Percentiles rank a stretch among this genome's conserved stretches.
Conservation (phyloP, 2,329 filamentous ascomycete species). For the Samsoniella hepiali region DNA sequence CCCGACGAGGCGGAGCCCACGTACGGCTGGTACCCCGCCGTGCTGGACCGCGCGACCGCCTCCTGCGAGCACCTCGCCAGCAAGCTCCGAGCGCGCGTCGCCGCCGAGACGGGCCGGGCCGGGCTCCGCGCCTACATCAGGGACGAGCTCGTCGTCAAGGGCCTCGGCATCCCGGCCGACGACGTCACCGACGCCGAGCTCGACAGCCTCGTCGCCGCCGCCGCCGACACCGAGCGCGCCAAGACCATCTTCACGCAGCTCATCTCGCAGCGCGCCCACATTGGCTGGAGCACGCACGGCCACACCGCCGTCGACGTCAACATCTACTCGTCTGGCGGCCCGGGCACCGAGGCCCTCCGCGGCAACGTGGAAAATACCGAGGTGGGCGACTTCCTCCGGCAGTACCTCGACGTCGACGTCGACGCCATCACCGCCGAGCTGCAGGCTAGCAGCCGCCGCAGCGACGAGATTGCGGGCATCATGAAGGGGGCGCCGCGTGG, state of each 20-base stretch:
- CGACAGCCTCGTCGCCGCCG: conserved; percentile 55
- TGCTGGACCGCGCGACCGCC: conserved; percentile 72
- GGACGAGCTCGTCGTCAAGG: conserved; percentile 61
- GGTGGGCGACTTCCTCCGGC: conserved; percentile 74
- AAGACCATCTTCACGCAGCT: conserved; percentile 71
- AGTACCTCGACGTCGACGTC: conserved; percentile 78
- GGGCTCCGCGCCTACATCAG: conserved; percentile 64
- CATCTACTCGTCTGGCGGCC: conserved; percentile 77
- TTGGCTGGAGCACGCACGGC: conserved; percentile 93
- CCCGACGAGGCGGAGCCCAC: conserved; percentile 52
- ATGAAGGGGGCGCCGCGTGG: background rate
- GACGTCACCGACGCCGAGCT: conserved; percentile 73
- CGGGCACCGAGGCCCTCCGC: conserved; percentile 59
- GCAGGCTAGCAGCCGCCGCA: conserved; percentile 44
- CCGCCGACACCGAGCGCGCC: conserved; percentile 54
- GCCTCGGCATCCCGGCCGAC: conserved; percentile 64
- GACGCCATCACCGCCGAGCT: conserved; percentile 74
- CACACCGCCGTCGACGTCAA: conserved; percentile 95
- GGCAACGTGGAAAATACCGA: conserved; percentile 97
- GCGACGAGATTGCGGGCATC: conserved; percentile 9
- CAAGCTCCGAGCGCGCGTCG: conserved; percentile 60
- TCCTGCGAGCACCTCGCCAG: conserved; percentile 68
- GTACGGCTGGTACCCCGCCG: conserved; percentile 76
- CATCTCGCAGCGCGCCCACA: conserved; percentile 79
- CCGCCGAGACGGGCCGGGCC: conserved; percentile 29